Base-by-base conservation (phyloP, 768 basidiomycete species). In the Suillus tomentosus region DNA sequence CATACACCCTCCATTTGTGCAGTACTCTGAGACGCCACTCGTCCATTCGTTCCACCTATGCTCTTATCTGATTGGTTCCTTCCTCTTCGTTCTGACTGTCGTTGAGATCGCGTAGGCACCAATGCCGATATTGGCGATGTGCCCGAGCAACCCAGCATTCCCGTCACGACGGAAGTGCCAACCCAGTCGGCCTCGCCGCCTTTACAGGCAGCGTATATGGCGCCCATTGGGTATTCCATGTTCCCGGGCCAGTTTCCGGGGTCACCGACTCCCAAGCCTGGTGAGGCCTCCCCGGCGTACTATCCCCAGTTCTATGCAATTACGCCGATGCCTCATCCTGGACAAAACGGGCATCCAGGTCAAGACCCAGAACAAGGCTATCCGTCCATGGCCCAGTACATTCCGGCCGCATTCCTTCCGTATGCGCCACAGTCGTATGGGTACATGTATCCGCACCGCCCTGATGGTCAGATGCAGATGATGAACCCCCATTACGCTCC, bases 101-200 rank as follows among this genome's bases (percentile, higher is more conserved):
- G 70, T 80, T 78, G 77, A 84, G 84, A 77, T 85, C 85, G 80
- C 81, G 81, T 84, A 84, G 83, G 81, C 79, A 82, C 72, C 81
- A 82, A 67, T 77, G 78, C 80, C 74, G 84, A 85, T 67, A 65
- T 69, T 65, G 68, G 69, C 72, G 81, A 82, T 78, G 74, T 69
- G 70, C 79, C 81, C 60, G 76, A 78, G 69, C 79, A 80, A 64
- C 78, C 79, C 65, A 77, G 77, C 69, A 72, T 81, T 68, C 67
- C 79, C 70, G 76, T 81, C 67, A 72, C 82, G 54, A 79, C 78
- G 68, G 79, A 78, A 68, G 75, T 77, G 71, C 71, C 77, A 55
- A 78, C 82, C 62, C 74, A 77, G 64, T 77, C 77, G 67, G 78
- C 79, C 63, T 80, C 84, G 64, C 81, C 85, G 59, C 80, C 80